Evolutionary conservation across 83 land plant species (phyloP), one percentile per base, ranked within the genome.

Genomic region (Diphasiastrum complanatum): DNA sequence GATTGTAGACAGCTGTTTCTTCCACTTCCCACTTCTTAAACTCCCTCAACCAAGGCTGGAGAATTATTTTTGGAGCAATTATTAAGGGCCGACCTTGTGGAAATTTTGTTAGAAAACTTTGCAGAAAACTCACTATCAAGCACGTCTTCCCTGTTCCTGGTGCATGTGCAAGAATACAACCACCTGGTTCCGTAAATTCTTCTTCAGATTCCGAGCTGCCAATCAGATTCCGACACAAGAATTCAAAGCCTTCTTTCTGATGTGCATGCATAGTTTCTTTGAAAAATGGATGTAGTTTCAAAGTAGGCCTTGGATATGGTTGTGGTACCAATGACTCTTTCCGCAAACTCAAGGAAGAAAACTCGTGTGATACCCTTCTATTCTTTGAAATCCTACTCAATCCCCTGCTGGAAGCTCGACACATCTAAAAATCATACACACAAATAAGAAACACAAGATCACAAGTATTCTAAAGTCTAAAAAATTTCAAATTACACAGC

Each of bases 111-210:
- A 87, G 47, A 71, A 80, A 87, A 53, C 97, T 91, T 14, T 74
- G 72, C 3, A 91, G 69, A 64, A 91, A 87, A 36, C 86, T 69
- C 5, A 87, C 80, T 25, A 91, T 54, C 33, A 79, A 75, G 51
- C 87, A 69, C 11, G 95, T 75, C 65, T 91, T 91, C 18, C 97
- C 97, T 43, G 97, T 83, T 38, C 97, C 97, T 10, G 95, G 97
- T 26, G 97, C 60, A 72, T 87, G 95, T 28, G 93, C 84, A 11
- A 91, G 64, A 25, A 82, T 84, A 65, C 93, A 86, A 41, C 97
- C 97, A 25, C 89, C 89, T 27, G 55, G 51, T 0, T 68, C 80
- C 50, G 26, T 19, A 16, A 79, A 58, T 64, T 78, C 76, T 0
- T 59, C 65, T 16, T 51, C 62, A 8, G 79, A 79, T 14, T 38